A percentile compares a stretch with the other conserved stretches of the same genome.
Conservation (phyloP, 345 rosid species). For the Eutrema japonicum region DNA sequence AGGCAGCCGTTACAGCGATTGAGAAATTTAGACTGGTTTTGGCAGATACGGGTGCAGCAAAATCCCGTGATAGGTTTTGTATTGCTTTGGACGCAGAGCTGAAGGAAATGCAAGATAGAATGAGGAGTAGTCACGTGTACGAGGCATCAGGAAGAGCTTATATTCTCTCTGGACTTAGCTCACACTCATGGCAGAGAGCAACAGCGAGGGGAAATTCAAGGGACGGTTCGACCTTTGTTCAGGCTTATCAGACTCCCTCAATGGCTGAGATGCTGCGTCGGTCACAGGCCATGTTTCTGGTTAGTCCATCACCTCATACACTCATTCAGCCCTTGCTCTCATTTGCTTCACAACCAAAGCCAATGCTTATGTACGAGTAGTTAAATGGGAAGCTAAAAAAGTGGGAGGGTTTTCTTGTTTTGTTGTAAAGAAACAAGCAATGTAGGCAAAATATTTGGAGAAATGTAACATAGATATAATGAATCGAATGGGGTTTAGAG, state of each 20-base stretch:
- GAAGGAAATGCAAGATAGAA: constrained; percentile 84
- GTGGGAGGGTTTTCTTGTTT: neutral
- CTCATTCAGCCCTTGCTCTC: constrained; percentile 62
- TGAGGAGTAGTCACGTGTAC: constrained; percentile 78
- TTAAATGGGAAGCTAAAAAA: constrained; percentile 6
- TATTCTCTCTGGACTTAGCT: constrained; percentile 85
- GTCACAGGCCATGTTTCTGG: constrained; percentile 55
- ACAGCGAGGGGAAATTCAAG: constrained; percentile 73
- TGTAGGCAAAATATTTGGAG: neutral
- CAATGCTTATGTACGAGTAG: constrained; percentile 16
- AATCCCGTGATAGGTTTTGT: constrained; percentile 63
- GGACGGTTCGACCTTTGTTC: constrained; percentile 69
- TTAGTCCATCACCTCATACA: constrained; percentile 54
- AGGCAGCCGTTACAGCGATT: constrained; percentile 60
- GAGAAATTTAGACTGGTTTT: constrained; percentile 56
- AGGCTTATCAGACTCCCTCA: constrained; percentile 71
- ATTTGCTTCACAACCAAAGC: constrained; percentile 59
- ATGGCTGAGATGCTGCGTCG: constrained; percentile 83
- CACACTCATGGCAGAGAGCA: constrained; percentile 96
- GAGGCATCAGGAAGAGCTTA: constrained; percentile 86
- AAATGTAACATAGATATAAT: constrained; percentile 18
- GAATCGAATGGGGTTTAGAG: constrained; percentile 25
- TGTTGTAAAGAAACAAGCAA: constrained; percentile 15
- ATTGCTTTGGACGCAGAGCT: constrained; percentile 83
- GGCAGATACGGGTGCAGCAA: constrained; percentile 61